Base-by-base conservation (phyloP, 2,329 filamentous ascomycete genomes). In the Periconia digitata region DNA sequence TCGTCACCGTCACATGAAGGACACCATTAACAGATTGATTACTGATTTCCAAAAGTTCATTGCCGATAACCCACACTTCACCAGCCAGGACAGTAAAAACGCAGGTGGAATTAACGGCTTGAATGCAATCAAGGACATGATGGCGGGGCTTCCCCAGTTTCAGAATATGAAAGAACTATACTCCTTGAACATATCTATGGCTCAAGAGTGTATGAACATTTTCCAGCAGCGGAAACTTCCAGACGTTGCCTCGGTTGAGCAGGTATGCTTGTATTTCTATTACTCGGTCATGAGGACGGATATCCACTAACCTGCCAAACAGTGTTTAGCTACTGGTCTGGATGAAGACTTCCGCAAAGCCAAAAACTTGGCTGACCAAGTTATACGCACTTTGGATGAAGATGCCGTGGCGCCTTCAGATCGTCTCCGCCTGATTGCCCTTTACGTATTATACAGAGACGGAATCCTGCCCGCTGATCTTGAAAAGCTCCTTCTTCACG, bases 101-200 rank as follows among this genome's bases (percentile, higher is more conserved):
- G 79, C 84, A 40, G 86, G 86, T 35, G 95, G 84, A 66, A 79
- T 97, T 54, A 95, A 91, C 37, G 95, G 84, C 65, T 77, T 99
- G 46, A 95, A 92, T 72, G 87, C 89, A 21, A 96, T 99, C 72
- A 90, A 94, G 65, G 92, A 96, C 72, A 99, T 99, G 94, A 77
- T 99, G 74, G 94, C 90, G 13, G 92, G 92, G 8, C 75, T 99
- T 50, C 91, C 92, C 12, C 90, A 97, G 65, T 99, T 96, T 64
- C 90, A 95, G 64, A 88, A 95, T 71, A 90, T 94, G 79, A 96
- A 97, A 71, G 90, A 95, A 66, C 86, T 90, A 1, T 99, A 97
- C 71, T 94, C 92, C 0, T 76, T 99, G 45, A 94, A 99, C 72
- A 78, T 99, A 36, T 92, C 86, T 58, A 97, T 99, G 92, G 94